Base-by-base conservation (phyloP, 2,329 filamentous ascomycete genomes). In the Coleophoma crateriformis region DNA sequence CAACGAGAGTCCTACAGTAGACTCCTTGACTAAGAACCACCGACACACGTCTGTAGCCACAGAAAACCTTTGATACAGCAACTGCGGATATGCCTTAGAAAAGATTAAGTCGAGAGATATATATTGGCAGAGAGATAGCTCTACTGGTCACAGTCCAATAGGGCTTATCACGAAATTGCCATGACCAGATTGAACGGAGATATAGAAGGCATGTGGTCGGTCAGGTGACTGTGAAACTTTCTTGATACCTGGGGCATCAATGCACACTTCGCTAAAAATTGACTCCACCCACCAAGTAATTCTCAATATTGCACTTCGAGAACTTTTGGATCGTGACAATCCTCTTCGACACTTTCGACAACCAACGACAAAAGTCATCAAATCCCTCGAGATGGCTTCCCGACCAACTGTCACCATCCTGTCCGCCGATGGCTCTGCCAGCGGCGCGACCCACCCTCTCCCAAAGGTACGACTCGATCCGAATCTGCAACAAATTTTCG, bases 321-420 rank as follows among this genome's bases (percentile, higher is more conserved):
- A 45, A 46, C 34, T 46, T 43, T 33, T 35, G 13, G 37, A 37
- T 44, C 35, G 40, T 41, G 46, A 58, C 59, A 54, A 56, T 59
- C 54, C 56, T 46, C 37, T 39, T 50, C 54, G 50, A 57, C 57
- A 47, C 60, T 46, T 46, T 44, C 22, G 41, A 44, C 51, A 53
- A 54, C 52, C 56, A 37, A 59, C 59, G 52, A 60, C 55, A 52
- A 38, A 50, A 51, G 57, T 54, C 59, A 61, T 61, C 56, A 60
- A 62, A 14, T 55, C 56, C 59, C 49, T 63, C 60, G 55, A 60
- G 57, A 95, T 95, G 90, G 88, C 91, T 80, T 91, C 88, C 74
- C 85, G 94, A 81, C 94, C 94, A 76, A 96, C 91, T 72, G 94
- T 99, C 75, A 89, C 90, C 73, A 91, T 99, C 80, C 85, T 95